phyloP scores from a whole-genome alignment of 495 filamentous ascomycete genomes.

The Xylaria grammica region DNA sequence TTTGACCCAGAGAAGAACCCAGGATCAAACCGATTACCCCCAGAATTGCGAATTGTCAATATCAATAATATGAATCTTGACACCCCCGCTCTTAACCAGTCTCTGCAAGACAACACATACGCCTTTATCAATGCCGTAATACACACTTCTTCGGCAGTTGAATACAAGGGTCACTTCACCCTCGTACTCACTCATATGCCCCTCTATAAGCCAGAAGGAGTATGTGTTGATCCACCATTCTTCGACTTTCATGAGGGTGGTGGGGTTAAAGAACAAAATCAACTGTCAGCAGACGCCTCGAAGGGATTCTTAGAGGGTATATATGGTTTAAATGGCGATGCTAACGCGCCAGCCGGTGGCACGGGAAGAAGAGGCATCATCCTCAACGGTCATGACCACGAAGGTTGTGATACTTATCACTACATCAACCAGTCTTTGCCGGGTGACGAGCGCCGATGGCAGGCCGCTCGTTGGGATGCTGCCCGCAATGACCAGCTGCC shows the following conservation, averaged over 20 bases:
- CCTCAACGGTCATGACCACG: slow-evolving; percentile 92
- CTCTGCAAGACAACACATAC: slow-evolving; percentile 75
- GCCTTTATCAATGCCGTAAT: slow-evolving; percentile 76
- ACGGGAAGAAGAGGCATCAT: slow-evolving; percentile 69
- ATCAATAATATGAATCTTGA: slow-evolving; percentile 94
- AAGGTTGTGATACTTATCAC: slow-evolving; percentile 89
- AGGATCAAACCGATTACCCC: slow-evolving; percentile 48
- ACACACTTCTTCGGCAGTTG: slow-evolving; percentile 67
- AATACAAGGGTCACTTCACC: slow-evolving; percentile 70
- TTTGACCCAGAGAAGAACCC: slow-evolving; percentile 40
- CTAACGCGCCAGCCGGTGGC: slow-evolving; percentile 57
- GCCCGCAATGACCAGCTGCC: slow-evolving; percentile 38
- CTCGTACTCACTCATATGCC: slow-evolving; percentile 92
- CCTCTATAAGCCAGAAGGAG: slow-evolving; percentile 77
- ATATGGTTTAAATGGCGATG: slow-evolving; percentile 72
- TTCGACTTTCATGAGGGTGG: slow-evolving; percentile 74
- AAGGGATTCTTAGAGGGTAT: slow-evolving; percentile 76
- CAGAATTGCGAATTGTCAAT: slow-evolving; percentile 78
- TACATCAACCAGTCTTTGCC: slow-evolving; percentile 61
- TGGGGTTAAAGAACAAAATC: slow-evolving; percentile 89
- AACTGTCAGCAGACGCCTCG: slow-evolving; percentile 71
- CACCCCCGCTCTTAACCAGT: slow-evolving; percentile 68
- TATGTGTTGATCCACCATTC: slow-evolving; percentile 83
- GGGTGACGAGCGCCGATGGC: slow-evolving; percentile 48
- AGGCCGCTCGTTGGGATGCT: slow-evolving; percentile 49